Percentiles rank a stretch among this genome's conserved stretches.
phyloP scores from a whole-genome alignment of 768 basidiomycete genomes.

The Leccinellum luteum region DNA sequence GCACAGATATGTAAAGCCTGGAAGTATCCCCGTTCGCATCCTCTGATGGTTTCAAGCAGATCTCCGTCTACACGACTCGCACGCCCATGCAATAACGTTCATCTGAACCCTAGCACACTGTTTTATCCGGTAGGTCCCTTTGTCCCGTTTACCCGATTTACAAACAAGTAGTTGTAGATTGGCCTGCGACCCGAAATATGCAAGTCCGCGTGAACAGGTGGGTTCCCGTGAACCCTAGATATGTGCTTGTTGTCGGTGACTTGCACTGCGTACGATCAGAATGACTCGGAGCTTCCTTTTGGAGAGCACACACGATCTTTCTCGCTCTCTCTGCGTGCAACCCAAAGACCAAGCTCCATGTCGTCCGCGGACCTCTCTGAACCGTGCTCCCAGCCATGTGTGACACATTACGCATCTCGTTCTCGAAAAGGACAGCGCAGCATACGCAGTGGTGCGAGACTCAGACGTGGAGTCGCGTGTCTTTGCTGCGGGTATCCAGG shows the following conservation, averaged over 20 bases:
- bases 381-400: slow-evolving; percentile 9
- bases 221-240: not conserved
- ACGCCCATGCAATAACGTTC: not conserved
- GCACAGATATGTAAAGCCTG: too few relatives aligned
- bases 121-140: slow-evolving; percentile 9
- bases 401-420: too few relatives aligned
- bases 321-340: slow-evolving; percentile 8
- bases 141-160: not conserved
- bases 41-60: slow-evolving; percentile 2
- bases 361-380: slow-evolving; percentile 21
- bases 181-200: slow-evolving; percentile 1
- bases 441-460: slow-evolving; percentile 1
- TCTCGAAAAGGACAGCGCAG: slow-evolving; percentile 6
- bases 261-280: slow-evolving; percentile 4
- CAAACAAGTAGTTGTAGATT: slow-evolving; percentile 3
- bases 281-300: slow-evolving; percentile 10
- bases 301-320: slow-evolving; percentile 11
- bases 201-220: slow-evolving; percentile 8
- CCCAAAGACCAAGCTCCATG: slow-evolving; percentile 16
- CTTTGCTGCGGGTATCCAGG: not conserved
- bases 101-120: not conserved
- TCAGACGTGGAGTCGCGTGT: slow-evolving; percentile 5
- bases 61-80: slow-evolving; percentile 13
- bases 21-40: not conserved
- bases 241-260: slow-evolving; percentile 1